Evolutionary conservation across 768 basidiomycete species (phyloP), one percentile per base, ranked within the genome.

Genomic region (Termitomyces sp.): DNA sequence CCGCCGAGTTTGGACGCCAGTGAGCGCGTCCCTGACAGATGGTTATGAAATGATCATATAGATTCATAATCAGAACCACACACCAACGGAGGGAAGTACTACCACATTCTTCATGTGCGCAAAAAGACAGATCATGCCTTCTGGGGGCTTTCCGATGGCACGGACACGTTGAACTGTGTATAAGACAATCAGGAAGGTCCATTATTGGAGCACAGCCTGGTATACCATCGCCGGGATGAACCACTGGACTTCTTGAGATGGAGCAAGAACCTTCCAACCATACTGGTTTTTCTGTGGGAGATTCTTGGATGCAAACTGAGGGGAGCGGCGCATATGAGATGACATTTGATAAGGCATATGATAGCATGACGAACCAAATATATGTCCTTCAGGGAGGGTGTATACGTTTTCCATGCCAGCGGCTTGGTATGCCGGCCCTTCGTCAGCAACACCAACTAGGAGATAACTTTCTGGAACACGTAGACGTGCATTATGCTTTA

Each of bases 381-480:
- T 85, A 60, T 87, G 73, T 1, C 80, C 82, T 59, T 78, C 76
- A 5, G 70, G 68, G 14, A 92, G 70, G 35, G 66, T 73, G 65
- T 76, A 86, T 2, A 88, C 79, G 60, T 87, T 77, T 38, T 78
- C 65, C 53, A 71, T 65, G 1, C 85, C 85, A n/a, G 68, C 71
- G 8, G 67, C 60, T 44, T 66, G 67, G 60, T 90, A 89, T 0
- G 85, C 82, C 0, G 85, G 83, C 0, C 90, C 90, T 70, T 93
- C 90, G 63, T 94, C 92, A 3, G 90, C 87, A 9, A 94, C 80
- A 1, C 93, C 92, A 11, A 92, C 88, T 1, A 94, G 76, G 28
- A 85, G 75, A 58, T 83, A 83, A 59, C 85, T 85, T 0, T 83
- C 72, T 0, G 85, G 85, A 10, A 94, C 79, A 3, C 78, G 82